phyloP scores from a whole-genome alignment of 371 early-diverging fungal genomes.

The Sporodiniella umbellata region DNA sequence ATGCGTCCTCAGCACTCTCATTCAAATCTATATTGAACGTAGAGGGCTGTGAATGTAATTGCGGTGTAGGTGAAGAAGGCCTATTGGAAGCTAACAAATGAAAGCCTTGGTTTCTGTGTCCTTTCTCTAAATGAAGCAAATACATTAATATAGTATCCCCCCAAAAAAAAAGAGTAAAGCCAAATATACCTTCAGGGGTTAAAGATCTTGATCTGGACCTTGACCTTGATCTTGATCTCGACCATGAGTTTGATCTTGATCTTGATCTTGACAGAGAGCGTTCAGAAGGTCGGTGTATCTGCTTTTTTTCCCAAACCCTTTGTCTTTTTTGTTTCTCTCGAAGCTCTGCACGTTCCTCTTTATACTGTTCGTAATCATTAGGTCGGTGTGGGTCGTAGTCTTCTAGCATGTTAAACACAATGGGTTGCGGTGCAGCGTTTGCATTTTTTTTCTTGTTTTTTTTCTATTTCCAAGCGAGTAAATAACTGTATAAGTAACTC shows the following conservation, averaged over 20 bases:
- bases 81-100: constrained; percentile 1
- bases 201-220: no score
- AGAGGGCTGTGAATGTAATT: no score
- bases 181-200: constrained; percentile 21
- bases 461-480: constrained; percentile 3
- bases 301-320: constrained; percentile 20
- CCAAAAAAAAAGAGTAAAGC: no score
- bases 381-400: constrained; percentile 63
- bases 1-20: constrained; percentile 72
- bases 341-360: constrained; percentile 38
- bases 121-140: no score
- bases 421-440: constrained; percentile 31
- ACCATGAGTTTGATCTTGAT: no score
- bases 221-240: no score
- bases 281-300: constrained; percentile 1
- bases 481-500: no score
- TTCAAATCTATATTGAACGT: constrained; percentile 30
- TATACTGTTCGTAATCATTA: constrained; percentile 61
- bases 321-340: constrained; percentile 25
- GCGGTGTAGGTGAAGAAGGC: constrained; percentile 4
- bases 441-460: constrained; percentile 20
- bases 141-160: no score
- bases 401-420: constrained; percentile 43
- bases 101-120: neutral
- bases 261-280: constrained; percentile 25